Evolutionary conservation across 129 eudicot species (phyloP), one percentile per base, ranked within the genome.

Genomic region (Arctium minus): DNA sequence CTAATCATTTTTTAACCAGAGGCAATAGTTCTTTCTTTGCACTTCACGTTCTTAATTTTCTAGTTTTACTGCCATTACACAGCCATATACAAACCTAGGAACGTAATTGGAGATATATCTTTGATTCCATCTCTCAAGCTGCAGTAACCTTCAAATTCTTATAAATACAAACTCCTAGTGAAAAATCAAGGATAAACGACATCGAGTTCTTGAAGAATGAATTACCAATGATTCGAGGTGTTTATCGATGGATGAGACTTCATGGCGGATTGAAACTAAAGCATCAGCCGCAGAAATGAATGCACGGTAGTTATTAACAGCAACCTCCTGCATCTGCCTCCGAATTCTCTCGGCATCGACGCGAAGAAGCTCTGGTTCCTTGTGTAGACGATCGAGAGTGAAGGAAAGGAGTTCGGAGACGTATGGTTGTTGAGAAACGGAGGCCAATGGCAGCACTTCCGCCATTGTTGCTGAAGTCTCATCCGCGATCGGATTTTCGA

Each of bases 271-370:
- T 68, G 92, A 84, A 81, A 86, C 89, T 89, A 96, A 84, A 10
- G 99, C 99, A 88, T 96, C 99, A 35, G 98, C 97, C 1, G 98
- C 98, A 6, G 96, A 89, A 53, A 96, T 96, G 84, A 96, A 96
- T 0, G 99, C 94, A 3, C 99, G 97, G 87, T 96, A 94, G 85
- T 94, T 94, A 15, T 88, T 88, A 31, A 96, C 99, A 6, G 99
- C 99, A 70, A 93, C 99, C 88, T 96, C 99, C 83, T 93, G 98
- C 98, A 96, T 96, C 93, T 96, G 99, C 81, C 96, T 75, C 89
- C 85, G 91, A 72, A 94, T 94, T 81, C 98, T 84, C 90, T 96
- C 99, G 12, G 98, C 99, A 87, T 96, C 99, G 8, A 96, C 98
- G 50, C 99, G 94, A 13, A 96, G 88, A 44, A 96, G 92, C 92